phyloP scores from a whole-genome alignment of 345 rosid species.

The Microcos paniculata region DNA sequence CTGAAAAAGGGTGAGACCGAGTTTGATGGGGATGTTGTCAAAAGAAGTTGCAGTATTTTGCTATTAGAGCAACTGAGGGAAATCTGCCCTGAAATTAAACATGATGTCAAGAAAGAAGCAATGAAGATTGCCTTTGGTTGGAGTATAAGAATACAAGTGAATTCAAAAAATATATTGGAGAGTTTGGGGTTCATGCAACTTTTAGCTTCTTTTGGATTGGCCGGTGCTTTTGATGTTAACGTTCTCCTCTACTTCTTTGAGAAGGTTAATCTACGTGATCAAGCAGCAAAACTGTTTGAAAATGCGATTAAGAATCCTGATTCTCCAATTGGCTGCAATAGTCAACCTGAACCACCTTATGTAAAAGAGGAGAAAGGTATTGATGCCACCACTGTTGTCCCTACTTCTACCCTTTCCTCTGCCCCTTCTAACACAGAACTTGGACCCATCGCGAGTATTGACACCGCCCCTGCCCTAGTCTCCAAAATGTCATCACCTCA shows the following conservation, averaged over 20 bases:
- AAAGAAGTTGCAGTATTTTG: conserved; percentile 12
- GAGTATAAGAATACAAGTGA: conserved; percentile 23
- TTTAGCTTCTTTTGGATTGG: conserved; percentile 30
- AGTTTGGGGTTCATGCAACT: conserved; percentile 35
- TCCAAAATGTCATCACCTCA: no score
- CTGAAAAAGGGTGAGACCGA: conserved; percentile 12
- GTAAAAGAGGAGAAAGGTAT: no score
- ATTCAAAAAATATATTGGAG: conserved; percentile 11
- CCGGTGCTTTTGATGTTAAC: conserved; percentile 23
- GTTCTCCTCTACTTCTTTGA: conserved; percentile 27
- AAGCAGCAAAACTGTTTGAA: conserved; percentile 16
- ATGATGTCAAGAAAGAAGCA: conserved; percentile 28
- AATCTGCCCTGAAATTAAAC: conserved; percentile 18
- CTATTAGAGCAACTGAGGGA: conserved; percentile 23
- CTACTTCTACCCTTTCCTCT: no score
- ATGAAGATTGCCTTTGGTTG: conserved; percentile 24
- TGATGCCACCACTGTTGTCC: no score
- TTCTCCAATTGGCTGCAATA: no score
- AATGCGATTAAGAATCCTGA: background rate
- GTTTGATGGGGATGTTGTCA: conserved; percentile 12
- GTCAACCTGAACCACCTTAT: no score
- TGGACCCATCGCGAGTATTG: no score
- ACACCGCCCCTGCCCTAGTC: no score
- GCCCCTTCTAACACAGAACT: no score
- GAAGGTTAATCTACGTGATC: conserved; percentile 13